Conservation (phyloP, 129 eudicot species). For the Flaveria linearis region DNA sequence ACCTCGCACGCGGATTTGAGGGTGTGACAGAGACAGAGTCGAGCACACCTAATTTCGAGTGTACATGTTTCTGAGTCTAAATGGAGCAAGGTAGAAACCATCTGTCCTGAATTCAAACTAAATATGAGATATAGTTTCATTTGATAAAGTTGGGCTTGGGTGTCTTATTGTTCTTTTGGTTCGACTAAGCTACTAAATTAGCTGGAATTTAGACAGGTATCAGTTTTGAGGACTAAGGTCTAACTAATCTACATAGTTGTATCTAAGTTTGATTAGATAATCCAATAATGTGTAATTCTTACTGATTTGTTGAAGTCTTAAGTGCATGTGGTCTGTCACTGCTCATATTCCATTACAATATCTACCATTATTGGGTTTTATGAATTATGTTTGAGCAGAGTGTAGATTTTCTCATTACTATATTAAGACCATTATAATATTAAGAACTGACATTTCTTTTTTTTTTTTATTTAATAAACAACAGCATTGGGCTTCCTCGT, state of each 20-base stretch:
- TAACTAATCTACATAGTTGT: not conserved
- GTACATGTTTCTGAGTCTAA: not conserved
- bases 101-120: not conserved
- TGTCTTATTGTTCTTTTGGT: not conserved
- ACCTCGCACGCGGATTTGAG: too few species aligned
- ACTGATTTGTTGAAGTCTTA: not conserved
- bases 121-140: not conserved
- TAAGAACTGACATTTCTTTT: conserved; percentile 19
- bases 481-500: conserved; percentile 57
- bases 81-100: not conserved
- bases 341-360: not conserved
- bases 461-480: not conserved
- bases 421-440: not conserved
- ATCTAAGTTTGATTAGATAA: not conserved
- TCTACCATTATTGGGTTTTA: not conserved
- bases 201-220: not conserved
- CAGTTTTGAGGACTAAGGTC: not conserved
- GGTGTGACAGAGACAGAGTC: not conserved
- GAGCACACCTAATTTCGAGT: not conserved
- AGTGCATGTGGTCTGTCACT: not conserved
- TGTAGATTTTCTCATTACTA: not conserved
- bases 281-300: not conserved
- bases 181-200: not conserved
- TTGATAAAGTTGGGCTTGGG: not conserved
- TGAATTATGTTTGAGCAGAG: not conserved